These are phyloP conservation scores for Misopates orontium DNA, from an alignment of 257 asterid species.

Conservation along the genomic window DNA sequence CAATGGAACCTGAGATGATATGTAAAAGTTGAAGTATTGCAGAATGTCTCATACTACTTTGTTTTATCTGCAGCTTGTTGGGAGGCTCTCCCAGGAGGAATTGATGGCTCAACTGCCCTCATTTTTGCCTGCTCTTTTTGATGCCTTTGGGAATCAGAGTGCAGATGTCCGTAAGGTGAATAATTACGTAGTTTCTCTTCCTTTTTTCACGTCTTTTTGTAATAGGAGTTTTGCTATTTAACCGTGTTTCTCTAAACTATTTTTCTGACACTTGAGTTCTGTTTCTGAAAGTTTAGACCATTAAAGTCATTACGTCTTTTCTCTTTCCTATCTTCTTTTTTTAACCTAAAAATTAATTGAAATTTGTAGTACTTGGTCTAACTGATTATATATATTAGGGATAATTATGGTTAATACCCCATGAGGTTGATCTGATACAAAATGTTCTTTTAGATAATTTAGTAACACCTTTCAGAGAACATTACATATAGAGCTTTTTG, in stretches of 20 bases:
- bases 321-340: background rate
- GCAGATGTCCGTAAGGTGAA: constrained; percentile 98
- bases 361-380: too few species aligned
- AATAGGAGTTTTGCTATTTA: too few species aligned
- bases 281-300: background rate
- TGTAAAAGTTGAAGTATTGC: constrained; percentile 20
- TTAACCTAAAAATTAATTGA: too few species aligned
- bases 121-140: constrained; percentile 93
- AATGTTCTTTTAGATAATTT: too few species aligned
- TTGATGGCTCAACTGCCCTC: constrained; percentile 81
- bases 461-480: too few species aligned
- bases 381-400: too few species aligned
- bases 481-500: too few species aligned
- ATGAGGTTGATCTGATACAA: too few species aligned
- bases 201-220: too few species aligned
- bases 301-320: background rate
- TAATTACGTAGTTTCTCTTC: background rate
- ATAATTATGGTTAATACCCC: too few species aligned
- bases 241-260: too few species aligned
- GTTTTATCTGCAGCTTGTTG: constrained; percentile 71
- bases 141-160: constrained; percentile 96
- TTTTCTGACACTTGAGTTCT: background rate
- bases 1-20: constrained; percentile 13
- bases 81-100: constrained; percentile 90
- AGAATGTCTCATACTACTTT: constrained; percentile 16